These are phyloP conservation scores for Trichophyton benhamiae DNA, from an alignment of 2,329 filamentous ascomycete species.

Conservation along the genomic window DNA sequence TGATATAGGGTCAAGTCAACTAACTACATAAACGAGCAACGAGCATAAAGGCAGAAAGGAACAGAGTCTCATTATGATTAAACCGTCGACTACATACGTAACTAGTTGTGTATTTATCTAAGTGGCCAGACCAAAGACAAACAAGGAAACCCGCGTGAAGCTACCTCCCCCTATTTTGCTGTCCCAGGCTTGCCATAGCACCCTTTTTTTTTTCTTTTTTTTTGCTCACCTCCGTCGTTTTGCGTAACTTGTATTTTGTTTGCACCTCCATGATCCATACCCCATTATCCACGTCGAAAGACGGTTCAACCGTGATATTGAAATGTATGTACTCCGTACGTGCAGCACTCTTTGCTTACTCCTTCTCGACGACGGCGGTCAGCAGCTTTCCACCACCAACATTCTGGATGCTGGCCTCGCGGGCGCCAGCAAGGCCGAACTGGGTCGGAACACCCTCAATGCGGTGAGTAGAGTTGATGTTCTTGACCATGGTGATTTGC, in stretches of 20 bases:
- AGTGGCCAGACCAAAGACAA: slow-evolving; percentile 1
- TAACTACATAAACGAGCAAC: neutral
- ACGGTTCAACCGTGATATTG: neutral
- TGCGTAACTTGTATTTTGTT: neutral
- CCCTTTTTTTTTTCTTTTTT: neutral
- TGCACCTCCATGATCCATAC: neutral
- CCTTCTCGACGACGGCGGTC: slow-evolving; percentile 6
- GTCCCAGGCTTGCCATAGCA: neutral
- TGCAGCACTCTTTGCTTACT: neutral
- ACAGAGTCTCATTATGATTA: neutral
- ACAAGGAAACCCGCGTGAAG: neutral
- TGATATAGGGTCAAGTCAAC: neutral
- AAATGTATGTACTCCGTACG: neutral
- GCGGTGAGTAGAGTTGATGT: slow-evolving; percentile 76
- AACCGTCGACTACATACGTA: neutral
- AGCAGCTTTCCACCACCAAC: slow-evolving; percentile 22
- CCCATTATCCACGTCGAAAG: neutral
- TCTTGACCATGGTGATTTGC: slow-evolving; percentile 79
- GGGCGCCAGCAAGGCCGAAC: slow-evolving; percentile 55
- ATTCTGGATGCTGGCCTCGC: slow-evolving; percentile 35
- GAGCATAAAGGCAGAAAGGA: neutral
- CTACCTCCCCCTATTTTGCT: neutral
- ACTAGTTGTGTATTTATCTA: neutral
- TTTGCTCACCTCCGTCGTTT: too few relatives aligned
- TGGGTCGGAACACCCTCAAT: slow-evolving; percentile 60